These are phyloP conservation scores for Phaeosphaeria sp. DNA, from an alignment of 2,329 filamentous ascomycete genomes.

Conservation along the genomic window DNA sequence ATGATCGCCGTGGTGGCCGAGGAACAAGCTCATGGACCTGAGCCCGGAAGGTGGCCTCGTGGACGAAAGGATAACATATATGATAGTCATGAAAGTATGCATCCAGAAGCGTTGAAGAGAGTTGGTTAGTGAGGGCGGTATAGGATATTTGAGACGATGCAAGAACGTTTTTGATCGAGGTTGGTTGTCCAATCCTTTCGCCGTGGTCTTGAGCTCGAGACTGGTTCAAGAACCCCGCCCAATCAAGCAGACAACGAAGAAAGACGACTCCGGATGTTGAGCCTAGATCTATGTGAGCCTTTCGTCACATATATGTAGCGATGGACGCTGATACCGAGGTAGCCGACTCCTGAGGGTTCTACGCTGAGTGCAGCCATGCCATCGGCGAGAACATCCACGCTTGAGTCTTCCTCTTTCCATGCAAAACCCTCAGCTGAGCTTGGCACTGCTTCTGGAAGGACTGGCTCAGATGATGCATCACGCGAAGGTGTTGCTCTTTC, in stretches of 20 bases:
- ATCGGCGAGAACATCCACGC: constrained; percentile 29
- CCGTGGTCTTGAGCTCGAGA: constrained; percentile 18
- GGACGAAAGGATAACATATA: constrained; percentile 32
- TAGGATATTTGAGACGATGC: constrained; percentile 32
- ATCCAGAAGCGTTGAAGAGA: constrained; percentile 29
- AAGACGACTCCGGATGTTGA: constrained; percentile 36
- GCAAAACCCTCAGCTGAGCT: constrained; percentile 33
- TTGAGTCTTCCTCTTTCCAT: constrained; percentile 30
- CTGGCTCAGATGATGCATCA: constrained; percentile 14
- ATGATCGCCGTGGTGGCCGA: constrained; percentile 26
- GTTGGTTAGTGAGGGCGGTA: constrained; percentile 25
- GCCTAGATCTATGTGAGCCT: constrained; percentile 11
- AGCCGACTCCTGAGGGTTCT: constrained; percentile 35
- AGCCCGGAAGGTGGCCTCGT: constrained; percentile 35
- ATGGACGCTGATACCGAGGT: constrained; percentile 19
- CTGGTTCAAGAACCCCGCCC: constrained; percentile 35
- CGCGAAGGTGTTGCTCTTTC: neutral
- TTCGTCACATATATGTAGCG: neutral
- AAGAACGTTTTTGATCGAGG: constrained; percentile 18
- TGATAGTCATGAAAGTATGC: constrained; percentile 35
- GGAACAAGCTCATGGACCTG: constrained; percentile 34
- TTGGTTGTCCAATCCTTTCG: constrained; percentile 12
- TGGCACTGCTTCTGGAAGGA: constrained; percentile 33
- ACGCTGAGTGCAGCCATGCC: constrained; percentile 37
- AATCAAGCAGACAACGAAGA: constrained; percentile 31